Base-by-base conservation (phyloP, 176 grass and related monocot genomes). In the Ampelocalamus luodianensis region DNA sequence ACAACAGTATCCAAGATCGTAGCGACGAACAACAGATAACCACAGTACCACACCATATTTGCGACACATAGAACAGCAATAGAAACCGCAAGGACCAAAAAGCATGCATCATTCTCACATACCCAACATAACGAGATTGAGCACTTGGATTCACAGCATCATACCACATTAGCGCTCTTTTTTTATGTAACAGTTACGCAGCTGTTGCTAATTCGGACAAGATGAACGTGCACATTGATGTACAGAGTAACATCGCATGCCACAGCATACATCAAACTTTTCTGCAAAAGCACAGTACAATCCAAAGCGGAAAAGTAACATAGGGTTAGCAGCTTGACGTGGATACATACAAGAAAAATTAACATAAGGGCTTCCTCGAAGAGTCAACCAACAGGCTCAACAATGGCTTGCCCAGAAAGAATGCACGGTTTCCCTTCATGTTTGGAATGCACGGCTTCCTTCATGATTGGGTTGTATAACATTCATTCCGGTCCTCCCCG, bases 221-320 rank as follows among this genome's bases (percentile, higher is more conserved):
- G 59, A 49, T 18, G 22, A 66, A 53, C 72, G 9, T 68, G 62
- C 39, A 22, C 40, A 61, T 27, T 79, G 60, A 87, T 87, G 20
- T 75, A 84, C 74, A 82, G 18, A 54, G 65, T 67, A 23, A 26
- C 65, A 62, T 85, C 65, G 7, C 61, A 16, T 26, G 88, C 60
- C 20, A 26, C 20, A 8, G 71, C 58, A 8, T 36, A 60, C 64
- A 20, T 27, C 26, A 51, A 70, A 34, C 51, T 39, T 40, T 22
- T 86, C 22, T 36, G 67, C 55, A 61, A 46, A 59, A 32, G 48
- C 58, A 61, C 14, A n/a, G 69, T 61, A 80, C 43, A 71, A 70
- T 91, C 44, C 76, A 54, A 58, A 69, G 34, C 15, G 22, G 27
- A 27, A 80, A 80, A 79, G 38, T 80, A 76, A 78, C 53, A 45